phyloP scores from a whole-genome alignment of 257 asterid genomes.

The Petrea volubilis region DNA sequence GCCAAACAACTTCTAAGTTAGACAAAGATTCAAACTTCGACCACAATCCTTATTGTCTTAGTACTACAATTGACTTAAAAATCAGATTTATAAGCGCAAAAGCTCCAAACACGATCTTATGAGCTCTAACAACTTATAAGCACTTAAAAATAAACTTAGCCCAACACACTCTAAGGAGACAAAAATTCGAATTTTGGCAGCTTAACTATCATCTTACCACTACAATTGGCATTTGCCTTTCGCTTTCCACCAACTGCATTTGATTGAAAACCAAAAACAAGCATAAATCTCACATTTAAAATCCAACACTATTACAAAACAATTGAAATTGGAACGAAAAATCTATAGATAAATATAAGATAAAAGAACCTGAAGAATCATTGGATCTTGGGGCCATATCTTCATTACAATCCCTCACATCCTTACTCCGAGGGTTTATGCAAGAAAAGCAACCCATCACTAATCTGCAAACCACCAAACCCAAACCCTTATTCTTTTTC shows the following conservation, averaged over 20 bases:
- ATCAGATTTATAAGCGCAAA: too few relatives aligned
- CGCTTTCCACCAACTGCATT: constrained; percentile 45
- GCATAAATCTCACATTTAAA: not conserved
- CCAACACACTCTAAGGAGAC: too few relatives aligned
- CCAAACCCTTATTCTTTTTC: not conserved
- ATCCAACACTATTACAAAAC: not conserved
- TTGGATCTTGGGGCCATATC: constrained; percentile 47
- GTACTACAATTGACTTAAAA: constrained; percentile 38
- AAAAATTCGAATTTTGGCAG: too few relatives aligned
- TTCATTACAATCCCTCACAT: constrained; percentile 59
- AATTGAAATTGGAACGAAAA: not conserved
- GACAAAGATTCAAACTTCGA: not conserved
- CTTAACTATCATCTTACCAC: constrained; percentile 37
- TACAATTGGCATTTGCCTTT: constrained; percentile 33
- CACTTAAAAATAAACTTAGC: too few relatives aligned
- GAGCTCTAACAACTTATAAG: too few relatives aligned
- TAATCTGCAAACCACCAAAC: not conserved
- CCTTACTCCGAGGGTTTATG: constrained; percentile 51
- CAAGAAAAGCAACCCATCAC: constrained; percentile 84
- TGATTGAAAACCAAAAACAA: constrained; percentile 11
- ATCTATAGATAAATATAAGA: not conserved
- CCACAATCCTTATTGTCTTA: constrained; percentile 24
- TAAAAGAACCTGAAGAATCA: constrained; percentile 45
- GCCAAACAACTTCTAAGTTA: too few relatives aligned
- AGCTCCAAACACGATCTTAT: too few relatives aligned